Conservation (phyloP, 139 green algal species). For the Edaphochlamys debaryana region DNA sequence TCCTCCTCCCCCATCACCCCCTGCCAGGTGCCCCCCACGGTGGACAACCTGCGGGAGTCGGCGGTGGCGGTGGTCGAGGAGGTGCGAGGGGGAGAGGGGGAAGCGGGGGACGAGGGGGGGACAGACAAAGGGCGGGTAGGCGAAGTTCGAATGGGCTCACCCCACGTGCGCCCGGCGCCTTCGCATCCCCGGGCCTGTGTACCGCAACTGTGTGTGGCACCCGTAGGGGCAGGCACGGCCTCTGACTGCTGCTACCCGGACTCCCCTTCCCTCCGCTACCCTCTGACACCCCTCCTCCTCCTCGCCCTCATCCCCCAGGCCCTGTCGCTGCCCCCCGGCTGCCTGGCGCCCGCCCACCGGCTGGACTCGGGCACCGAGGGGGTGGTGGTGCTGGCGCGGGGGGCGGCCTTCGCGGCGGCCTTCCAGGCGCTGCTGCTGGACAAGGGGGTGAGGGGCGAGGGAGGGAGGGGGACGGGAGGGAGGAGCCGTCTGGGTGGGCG, state of each 20-base stretch:
- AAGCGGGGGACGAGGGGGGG: not conserved
- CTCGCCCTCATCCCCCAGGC: slow-evolving; percentile 11
- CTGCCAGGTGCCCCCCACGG: slow-evolving; percentile 64
- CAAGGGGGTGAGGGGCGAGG: not conserved
- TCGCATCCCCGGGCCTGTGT: too few species aligned
- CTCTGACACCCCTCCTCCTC: not conserved
- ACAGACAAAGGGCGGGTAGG: too few species aligned
- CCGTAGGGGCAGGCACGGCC: not conserved
- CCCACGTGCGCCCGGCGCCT: too few species aligned
- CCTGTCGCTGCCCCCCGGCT: slow-evolving; percentile 44
- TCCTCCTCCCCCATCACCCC: too few species aligned
- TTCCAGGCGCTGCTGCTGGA: slow-evolving; percentile 68
- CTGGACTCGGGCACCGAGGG: slow-evolving; percentile 85
- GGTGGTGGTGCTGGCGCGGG: slow-evolving; percentile 73
- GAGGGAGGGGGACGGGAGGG: not conserved
- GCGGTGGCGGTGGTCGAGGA: slow-evolving; percentile 51
- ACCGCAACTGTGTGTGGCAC: not conserved
- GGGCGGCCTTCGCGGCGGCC: slow-evolving; percentile 56
- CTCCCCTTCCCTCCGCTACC: not conserved
- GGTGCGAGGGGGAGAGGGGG: slow-evolving; percentile 18
- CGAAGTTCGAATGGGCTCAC: too few species aligned
- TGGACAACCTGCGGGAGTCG: slow-evolving; percentile 69
- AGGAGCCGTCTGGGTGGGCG: not conserved
- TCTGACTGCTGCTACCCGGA: not conserved
- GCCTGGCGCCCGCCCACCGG: slow-evolving; percentile 67